These are phyloP conservation scores for Scleromitrula shiraiana DNA, from an alignment of 2,329 filamentous ascomycete species.

Conservation along the genomic window DNA sequence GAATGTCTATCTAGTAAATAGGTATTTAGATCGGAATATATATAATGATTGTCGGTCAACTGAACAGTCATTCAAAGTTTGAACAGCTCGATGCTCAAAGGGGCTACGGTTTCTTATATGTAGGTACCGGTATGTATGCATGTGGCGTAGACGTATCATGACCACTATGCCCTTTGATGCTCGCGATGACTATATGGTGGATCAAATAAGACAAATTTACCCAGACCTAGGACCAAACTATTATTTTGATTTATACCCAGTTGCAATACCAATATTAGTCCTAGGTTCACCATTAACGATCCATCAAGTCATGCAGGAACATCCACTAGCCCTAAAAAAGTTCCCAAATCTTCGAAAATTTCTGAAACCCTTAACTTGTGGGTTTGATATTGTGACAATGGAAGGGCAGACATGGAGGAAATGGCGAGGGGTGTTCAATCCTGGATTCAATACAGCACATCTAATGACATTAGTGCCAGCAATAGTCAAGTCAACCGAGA, in stretches of 20 bases:
- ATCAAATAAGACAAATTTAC: neutral
- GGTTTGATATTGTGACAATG: neutral
- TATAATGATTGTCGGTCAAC: no score
- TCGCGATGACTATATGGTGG: no score
- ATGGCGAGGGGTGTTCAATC: neutral
- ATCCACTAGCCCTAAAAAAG: neutral
- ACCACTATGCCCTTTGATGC: no score
- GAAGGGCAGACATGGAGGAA: neutral
- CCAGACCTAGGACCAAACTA: neutral
- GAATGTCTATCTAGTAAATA: no score
- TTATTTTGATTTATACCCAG: neutral
- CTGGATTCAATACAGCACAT: neutral
- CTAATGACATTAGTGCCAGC: neutral
- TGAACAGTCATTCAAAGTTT: no score
- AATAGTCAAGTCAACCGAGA: neutral
- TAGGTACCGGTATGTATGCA: no score
- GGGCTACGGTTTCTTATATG: no score
- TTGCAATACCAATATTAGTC: neutral
- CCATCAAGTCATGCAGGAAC: neutral
- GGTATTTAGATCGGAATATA: no score
- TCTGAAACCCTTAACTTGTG: neutral
- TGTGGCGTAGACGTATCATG: no score
- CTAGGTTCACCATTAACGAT: neutral
- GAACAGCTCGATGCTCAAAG: no score
- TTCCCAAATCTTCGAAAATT: neutral